Conservation (phyloP, 1,284 basidiomycete genomes). For the Apiotrichum domesticum region DNA sequence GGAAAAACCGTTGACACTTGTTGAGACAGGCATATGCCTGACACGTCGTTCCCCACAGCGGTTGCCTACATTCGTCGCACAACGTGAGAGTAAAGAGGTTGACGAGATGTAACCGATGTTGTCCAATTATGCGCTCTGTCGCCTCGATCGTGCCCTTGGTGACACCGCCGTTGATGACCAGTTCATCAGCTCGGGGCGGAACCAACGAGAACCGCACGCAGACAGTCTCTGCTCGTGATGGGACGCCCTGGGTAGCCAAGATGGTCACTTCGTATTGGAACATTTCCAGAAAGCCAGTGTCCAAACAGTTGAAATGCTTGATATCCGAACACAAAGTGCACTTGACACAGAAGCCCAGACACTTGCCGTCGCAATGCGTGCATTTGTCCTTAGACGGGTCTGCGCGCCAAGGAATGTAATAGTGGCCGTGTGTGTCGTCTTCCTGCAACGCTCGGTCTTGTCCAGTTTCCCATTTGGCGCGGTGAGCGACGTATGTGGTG, state of each 20-base stretch:
- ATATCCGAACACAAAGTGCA: constrained; percentile 33
- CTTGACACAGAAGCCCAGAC: constrained; percentile 28
- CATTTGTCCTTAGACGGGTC: constrained; percentile 10
- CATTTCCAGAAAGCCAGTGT: constrained; percentile 10
- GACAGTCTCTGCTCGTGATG: constrained; percentile 4
- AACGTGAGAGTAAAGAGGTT: constrained; percentile 66
- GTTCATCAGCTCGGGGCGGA: constrained; percentile 23
- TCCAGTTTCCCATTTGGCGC: constrained; percentile 33
- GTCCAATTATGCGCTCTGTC: constrained; percentile 19
- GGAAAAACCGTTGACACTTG: constrained; percentile 58
- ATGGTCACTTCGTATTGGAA: constrained; percentile 27
- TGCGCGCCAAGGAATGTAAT: constrained; percentile 35
- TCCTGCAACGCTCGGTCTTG: constrained; percentile 26
- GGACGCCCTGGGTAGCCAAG: background rate
- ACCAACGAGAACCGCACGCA: constrained; percentile 28
- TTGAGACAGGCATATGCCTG: constrained; percentile 61
- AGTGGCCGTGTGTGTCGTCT: constrained; percentile 29
- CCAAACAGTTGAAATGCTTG: constrained; percentile 33
- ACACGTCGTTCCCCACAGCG: constrained; percentile 62
- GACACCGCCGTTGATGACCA: constrained; percentile 16
- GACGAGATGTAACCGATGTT: constrained; percentile 44
- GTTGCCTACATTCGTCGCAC: constrained; percentile 60
- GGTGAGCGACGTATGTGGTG: constrained; percentile 25
- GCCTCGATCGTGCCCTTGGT: constrained; percentile 21
- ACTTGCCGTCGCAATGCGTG: constrained; percentile 17